Base-by-base conservation (phyloP, 176 grass and related monocot species). In the Urochloa ruziziensis region DNA sequence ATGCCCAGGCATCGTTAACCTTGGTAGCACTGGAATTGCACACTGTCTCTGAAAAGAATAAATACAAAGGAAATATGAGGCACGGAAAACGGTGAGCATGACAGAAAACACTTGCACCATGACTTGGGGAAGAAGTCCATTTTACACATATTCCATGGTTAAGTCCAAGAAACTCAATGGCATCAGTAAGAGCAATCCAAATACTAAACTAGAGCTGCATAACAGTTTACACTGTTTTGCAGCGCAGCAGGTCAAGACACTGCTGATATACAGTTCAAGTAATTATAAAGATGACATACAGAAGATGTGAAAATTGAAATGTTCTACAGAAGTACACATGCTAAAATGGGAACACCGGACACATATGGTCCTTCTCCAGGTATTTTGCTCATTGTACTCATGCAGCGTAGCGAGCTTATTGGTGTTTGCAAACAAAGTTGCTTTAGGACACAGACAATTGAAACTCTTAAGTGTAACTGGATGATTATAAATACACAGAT, bases 1-100 rank as follows among this genome's bases (percentile, higher is more conserved):
- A 85, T 99, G 96, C 75, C 96, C 96, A 78, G 93, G 91, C 96
- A 99, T 92, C 39, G 93, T 99, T 80, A 99, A 84, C 85, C 96
- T 95, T 83, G 91, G 91, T 61, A 99, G 83, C 63, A 99, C 85
- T 67, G 96, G 93, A 76, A 99, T 90, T 61, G 96, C 91, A 68
- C 85, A 89, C 49, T 96, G 96, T 60, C 93, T 87, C 93, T 94
- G 87, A 75, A 88, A 83, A 69, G 47, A 89, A 73, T 40, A 82
- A 75, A 42, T 29, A 72, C 29, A 83, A 76, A 77, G 17, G 19
- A 58, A 81, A 52, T 6, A 64, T 65, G 53, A 79, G 84, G n/a
- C 30, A 29, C 56, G 71, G n/a, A 43, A 21, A 60, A 53, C 15
- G 25, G 66, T 73, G 39, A 52, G 48, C 11, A 70, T 43, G 30